Conservation (phyloP, 2,329 filamentous ascomycete species). For the Botrytis aclada region DNA sequence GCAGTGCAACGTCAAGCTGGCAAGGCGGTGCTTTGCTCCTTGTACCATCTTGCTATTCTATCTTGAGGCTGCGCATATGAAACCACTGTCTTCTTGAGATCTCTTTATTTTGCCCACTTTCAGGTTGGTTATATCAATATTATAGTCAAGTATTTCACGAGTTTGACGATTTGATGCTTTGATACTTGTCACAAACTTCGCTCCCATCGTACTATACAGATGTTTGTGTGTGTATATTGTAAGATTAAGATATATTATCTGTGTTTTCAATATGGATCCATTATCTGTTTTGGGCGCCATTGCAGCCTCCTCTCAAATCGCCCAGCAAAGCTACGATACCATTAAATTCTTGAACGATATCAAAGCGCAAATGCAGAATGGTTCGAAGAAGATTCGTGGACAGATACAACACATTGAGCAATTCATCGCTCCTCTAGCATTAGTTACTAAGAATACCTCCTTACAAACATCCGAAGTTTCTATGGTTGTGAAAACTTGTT, state of each 20-base stretch:
- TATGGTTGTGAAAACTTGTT: constrained; percentile 4
- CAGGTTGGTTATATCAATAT: not conserved
- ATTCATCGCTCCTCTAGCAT: not conserved
- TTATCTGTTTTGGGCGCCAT: constrained; percentile 14
- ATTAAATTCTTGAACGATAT: constrained; percentile 10
- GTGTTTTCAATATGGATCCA: constrained; percentile 14
- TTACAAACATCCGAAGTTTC: not conserved
- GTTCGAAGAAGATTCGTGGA: not conserved
- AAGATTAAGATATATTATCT: not conserved
- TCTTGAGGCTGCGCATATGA: not conserved
- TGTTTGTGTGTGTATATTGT: too few species aligned
- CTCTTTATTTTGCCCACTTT: too few species aligned
- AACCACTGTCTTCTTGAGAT: not conserved
- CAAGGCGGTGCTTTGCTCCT: not conserved
- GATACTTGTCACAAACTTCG: not conserved
- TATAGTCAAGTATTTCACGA: not conserved
- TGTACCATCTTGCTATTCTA: not conserved
- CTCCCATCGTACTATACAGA: not conserved
- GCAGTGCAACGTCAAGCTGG: not conserved
- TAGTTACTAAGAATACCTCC: constrained; percentile 2
- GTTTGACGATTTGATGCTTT: not conserved
- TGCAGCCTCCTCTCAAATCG: constrained; percentile 17
- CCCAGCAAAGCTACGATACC: not conserved
- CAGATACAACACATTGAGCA: constrained; percentile 18
- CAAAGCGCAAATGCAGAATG: constrained; percentile 4